Percentiles rank a stretch among this genome's conserved stretches.
Conservation (phyloP, 331 rosid species). For the Quercus tomentella region DNA sequence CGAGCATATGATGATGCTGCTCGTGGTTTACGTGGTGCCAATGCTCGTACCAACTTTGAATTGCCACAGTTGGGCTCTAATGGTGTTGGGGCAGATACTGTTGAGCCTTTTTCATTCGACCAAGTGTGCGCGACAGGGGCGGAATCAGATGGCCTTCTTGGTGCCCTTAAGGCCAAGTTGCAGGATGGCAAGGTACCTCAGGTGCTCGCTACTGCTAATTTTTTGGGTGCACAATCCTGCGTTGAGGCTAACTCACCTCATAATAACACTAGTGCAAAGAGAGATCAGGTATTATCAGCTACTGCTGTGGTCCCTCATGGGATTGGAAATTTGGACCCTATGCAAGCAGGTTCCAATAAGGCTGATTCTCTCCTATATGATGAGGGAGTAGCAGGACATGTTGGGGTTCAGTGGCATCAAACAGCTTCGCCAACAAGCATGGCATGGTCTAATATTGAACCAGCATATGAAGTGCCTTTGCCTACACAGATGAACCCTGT, state of each 20-base stretch:
- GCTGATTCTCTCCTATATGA: slow-evolving; percentile 10
- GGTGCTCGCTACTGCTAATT: slow-evolving; percentile 2
- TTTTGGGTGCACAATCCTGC: slow-evolving; percentile 10
- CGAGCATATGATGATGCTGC: slow-evolving; percentile 63
- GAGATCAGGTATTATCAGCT: slow-evolving; percentile 1
- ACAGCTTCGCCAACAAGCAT: slow-evolving; percentile 16
- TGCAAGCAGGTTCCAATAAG: slow-evolving; percentile 17
- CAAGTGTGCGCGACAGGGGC: slow-evolving; percentile 19
- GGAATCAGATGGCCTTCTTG: slow-evolving; percentile 41
- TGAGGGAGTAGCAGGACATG: background rate
- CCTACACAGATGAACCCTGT: slow-evolving; percentile 16
- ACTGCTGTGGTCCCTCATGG: background rate
- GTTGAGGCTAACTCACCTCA: slow-evolving; percentile 17
- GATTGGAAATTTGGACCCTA: background rate
- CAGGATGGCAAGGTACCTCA: slow-evolving; percentile 26
- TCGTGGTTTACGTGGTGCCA: slow-evolving; percentile 52
- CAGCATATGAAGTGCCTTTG: slow-evolving; percentile 23
- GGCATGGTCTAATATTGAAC: slow-evolving; percentile 28
- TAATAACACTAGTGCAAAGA: slow-evolving; percentile 12
- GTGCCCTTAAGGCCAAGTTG: slow-evolving; percentile 57
- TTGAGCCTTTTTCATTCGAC: slow-evolving; percentile 64
- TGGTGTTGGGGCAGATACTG: slow-evolving; percentile 5
- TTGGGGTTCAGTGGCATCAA: slow-evolving; percentile 19
- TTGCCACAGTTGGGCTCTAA: slow-evolving; percentile 19
- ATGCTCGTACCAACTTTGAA: slow-evolving; percentile 67